Conservation (phyloP, 2,329 filamentous ascomycete genomes). For the Penicillium sp. region DNA sequence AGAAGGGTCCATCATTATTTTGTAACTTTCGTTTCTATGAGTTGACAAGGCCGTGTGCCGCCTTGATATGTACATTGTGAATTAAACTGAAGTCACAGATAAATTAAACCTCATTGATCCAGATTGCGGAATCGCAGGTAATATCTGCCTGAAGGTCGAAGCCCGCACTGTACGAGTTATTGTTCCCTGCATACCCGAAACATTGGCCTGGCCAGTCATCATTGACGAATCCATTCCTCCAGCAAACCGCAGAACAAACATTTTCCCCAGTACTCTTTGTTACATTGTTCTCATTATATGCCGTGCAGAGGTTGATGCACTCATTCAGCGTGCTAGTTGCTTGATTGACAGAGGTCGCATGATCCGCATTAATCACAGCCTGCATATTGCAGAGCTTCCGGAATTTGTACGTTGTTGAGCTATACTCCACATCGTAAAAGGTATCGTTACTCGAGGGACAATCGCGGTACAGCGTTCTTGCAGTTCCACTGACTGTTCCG, state of each 20-base stretch:
- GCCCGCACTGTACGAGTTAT: background rate
- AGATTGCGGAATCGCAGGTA: background rate
- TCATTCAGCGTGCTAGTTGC: background rate
- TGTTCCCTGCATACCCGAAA: background rate
- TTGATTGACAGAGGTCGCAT: background rate
- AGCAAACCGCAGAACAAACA: background rate
- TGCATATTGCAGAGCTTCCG: background rate
- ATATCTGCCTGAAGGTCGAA: background rate
- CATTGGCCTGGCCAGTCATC: background rate
- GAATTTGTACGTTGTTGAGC: background rate
- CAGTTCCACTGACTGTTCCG: background rate
- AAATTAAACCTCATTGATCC: background rate
- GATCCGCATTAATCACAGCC: background rate
- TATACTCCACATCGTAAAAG: background rate
- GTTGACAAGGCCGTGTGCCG: too few relatives aligned
- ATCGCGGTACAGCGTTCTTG: background rate
- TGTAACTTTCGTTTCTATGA: too few relatives aligned
- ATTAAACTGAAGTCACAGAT: too few relatives aligned
- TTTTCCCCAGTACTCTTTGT: background rate
- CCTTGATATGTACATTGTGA: too few relatives aligned
- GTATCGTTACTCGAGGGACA: background rate
- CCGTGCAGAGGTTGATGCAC: background rate
- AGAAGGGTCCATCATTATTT: too few relatives aligned
- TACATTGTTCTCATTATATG: background rate
- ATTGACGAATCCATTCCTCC: background rate